Evolutionary conservation across 108 stramenopile species (phyloP), one percentile per base, ranked within the genome.

Genomic region (Conticribra weissflogii): DNA sequence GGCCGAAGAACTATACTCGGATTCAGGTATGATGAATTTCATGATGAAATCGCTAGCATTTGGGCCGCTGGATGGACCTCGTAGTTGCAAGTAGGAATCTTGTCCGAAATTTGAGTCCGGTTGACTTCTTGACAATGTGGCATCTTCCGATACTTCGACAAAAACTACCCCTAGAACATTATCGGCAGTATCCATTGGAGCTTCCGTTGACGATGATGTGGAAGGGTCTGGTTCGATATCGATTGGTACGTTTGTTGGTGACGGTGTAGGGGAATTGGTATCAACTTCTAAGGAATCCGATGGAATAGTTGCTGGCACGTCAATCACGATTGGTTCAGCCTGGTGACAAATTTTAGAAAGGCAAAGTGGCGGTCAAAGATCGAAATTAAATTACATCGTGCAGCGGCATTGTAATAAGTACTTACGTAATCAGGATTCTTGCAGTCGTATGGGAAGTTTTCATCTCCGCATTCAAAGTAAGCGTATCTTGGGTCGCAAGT

Each of bases 391-490:
- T n/a, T n/a, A n/a, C n/a, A n/a, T n/a, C n/a, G n/a, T n/a, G n/a
- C n/a, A n/a, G n/a, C n/a, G n/a, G n/a, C n/a, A n/a, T n/a, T n/a
- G n/a, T n/a, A n/a, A n/a, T n/a, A n/a, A n/a, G n/a, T 41, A 30
- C 56, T 30, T n/a, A 57, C 44, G 47, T 36, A 17, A 45, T 62
- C 67, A 41, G 52, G 53, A 58, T 73, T 58, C 57, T 73, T 71
- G 59, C 79, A 80, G 41, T 80, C 79, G 50, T 63, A 79, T 1
- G 77, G 70, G 41, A 61, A 54, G 36, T 14, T 52, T n/a, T 55
- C 55, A 64, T 58, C 67, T 23, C 79, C 79, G 36, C 79, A 80
- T 51, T 68, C 72, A 47, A 63, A 80, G 67, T 73, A 67, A 23
- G 71, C 55, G 45, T 68, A 72, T 48, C 12, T 45, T 15, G 60